phyloP scores from a whole-genome alignment of 2,329 filamentous ascomycete genomes.

The Coniella vitis region DNA sequence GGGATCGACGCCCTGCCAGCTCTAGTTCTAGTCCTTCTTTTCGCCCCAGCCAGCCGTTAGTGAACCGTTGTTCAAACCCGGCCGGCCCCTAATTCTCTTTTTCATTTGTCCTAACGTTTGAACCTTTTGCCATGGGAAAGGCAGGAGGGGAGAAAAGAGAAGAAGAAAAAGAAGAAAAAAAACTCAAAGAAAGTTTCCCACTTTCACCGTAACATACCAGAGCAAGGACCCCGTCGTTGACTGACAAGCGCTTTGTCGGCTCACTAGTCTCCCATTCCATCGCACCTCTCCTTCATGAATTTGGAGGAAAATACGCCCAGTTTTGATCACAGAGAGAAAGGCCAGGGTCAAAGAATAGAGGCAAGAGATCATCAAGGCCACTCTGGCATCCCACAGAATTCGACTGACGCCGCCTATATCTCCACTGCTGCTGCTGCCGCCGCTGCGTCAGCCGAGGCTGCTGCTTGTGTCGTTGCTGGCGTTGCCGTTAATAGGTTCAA shows the following conservation, averaged over 20 bases:
- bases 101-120: neutral
- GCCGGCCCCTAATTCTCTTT: neutral
- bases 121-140: too few relatives aligned
- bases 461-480: neutral
- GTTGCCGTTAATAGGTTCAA: too few relatives aligned
- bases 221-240: conserved; percentile 9
- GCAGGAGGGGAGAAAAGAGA: too few relatives aligned
- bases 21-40: neutral
- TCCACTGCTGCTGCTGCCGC: neutral
- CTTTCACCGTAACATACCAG: conserved; percentile 9
- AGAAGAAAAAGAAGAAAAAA: too few relatives aligned
- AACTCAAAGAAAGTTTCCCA: neutral
- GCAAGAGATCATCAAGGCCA: too few relatives aligned
- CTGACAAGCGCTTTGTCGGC: conserved; percentile 12
- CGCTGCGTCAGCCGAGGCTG: neutral
- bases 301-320: conserved; percentile 5
- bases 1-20: conserved; percentile 1
- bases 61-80: neutral
- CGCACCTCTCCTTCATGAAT: conserved; percentile 13
- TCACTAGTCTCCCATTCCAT: conserved; percentile 13
- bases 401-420: neutral
- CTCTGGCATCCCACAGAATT: neutral
- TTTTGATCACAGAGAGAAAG: too few relatives aligned
- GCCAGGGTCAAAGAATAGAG: too few relatives aligned
- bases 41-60: neutral